Base-by-base conservation (phyloP, 768 basidiomycete genomes). In the Wakefieldia striispora region DNA sequence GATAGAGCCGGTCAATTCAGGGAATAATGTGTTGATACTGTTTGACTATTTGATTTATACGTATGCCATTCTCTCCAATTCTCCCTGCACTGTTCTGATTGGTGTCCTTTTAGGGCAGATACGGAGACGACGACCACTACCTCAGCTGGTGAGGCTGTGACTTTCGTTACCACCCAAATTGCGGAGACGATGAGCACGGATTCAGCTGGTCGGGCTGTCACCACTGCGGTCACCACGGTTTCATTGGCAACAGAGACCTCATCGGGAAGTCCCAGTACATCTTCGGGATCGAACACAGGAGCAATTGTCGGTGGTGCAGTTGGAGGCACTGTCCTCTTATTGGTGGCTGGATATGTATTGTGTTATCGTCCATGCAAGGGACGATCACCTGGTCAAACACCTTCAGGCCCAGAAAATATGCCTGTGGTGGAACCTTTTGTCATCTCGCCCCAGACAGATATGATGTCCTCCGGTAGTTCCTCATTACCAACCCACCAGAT, bases 11-110 rank as follows among this genome's bases (percentile, higher is more conserved):
- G 19, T 38, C 37, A 20, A 45, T n/a, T n/a, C 43, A 2, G 36
- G 24, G 11, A 33, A 11, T 12, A 2, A 23, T 0, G 37, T 57
- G 21, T 44, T 54, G 33, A 54, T 59, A 3, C n/a, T 57, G 8
- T 59, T 59, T 9, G 58, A 60, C 20, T 60, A 60, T 39, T 20
- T 57, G 3, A 40, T 61, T 36, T 60, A 61, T 23, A 57, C 50
- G 55, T 58, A 23, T 2, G 56, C 48, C 21, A 17, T 12, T 16
- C 9, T 50, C 14, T 17, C 6, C 11, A 5, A 29, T 21, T 6
- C 13, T 21, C 6, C n/a, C 10, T 14, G 7, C 2, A 11, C 14
- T 12, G 14, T 51, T 27, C 49, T 56, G 23, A 56, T 26, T 10
- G 5, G 3, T 12, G 6, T 43, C 20, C 8, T 6, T 1, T 36